Base-by-base conservation (phyloP, 2,329 filamentous ascomycete genomes). In the Pyrenochaeta sp. region DNA sequence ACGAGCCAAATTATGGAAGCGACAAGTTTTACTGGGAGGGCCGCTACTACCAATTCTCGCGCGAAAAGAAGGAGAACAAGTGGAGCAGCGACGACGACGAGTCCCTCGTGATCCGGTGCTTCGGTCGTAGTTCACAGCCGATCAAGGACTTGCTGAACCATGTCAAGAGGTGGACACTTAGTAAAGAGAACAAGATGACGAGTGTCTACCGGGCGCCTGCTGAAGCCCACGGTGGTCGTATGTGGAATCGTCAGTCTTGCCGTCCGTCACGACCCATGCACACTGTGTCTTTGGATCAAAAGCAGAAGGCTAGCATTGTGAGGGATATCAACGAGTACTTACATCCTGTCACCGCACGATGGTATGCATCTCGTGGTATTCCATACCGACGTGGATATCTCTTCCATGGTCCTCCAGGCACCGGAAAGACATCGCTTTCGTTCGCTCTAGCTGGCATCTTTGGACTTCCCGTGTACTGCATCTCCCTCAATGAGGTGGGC, bases 311-410 rank as follows among this genome's bases (percentile, higher is more conserved):
- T 1, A 80, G 82, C 29, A 81, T 94, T 3, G 75, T 93, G 9
- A 78, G 79, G 21, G 91, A 95, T 64, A 88, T 94, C 66, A 90
- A 90, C 61, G 90, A 92, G 63, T 94, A 91, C 59, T 79, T 95
- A 0, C 85, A 91, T 48, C 89, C 90, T 0, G 78, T 81, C 0
- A 90, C 87, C 0, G 84, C 86, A 1, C 81, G 87, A n/a, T 96
- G 91, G 91, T 96, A 97, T 70, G 83, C 88, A 0, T 89, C 91
- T 61, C 84, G 91, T 6, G 92, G 92, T 0, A 94, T 96, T 27
- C 92, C 92, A 0, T 96, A 96, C 71, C 85, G 92, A 12, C 83
- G 92, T 4, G 92, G 92, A 0, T 96, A 95, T 67, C 83, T 96
- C 0, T 85, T 96, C 14, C 82, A 93, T 60, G 92, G 92, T 0